These are phyloP conservation scores for Gigaspora rosea DNA, from an alignment of 192 early-diverging fungal species.

Conservation along the genomic window DNA sequence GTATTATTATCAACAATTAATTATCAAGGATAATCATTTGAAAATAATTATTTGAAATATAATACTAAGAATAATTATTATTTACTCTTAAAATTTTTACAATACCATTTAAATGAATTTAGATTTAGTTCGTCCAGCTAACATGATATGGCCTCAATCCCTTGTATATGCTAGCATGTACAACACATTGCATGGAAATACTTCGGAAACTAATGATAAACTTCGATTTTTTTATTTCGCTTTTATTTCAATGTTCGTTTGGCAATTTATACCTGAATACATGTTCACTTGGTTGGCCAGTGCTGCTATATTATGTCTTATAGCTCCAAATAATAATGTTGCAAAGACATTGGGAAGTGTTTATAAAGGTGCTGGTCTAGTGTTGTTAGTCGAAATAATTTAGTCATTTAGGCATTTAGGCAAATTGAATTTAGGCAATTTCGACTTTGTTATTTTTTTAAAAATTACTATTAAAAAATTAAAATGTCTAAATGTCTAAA, in stretches of 20 bases:
- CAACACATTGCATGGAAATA: slow-evolving; percentile 45
- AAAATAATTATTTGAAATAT: not conserved
- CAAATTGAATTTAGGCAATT: no score
- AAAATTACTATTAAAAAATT: no score
- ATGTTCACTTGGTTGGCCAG: slow-evolving; percentile 37
- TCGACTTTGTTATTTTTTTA: no score
- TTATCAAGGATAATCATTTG: no score
- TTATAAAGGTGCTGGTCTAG: slow-evolving; percentile 67
- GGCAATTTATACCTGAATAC: slow-evolving; percentile 52
- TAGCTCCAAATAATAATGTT: slow-evolving; percentile 35
- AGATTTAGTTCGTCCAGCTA: slow-evolving; percentile 19
- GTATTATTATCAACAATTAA: not conserved
- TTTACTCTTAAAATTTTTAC: no score
- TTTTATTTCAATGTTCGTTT: slow-evolving; percentile 46
- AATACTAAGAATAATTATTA: not conserved
- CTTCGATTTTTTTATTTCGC: slow-evolving; percentile 48
- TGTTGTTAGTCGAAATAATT: no score
- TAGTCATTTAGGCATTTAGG: no score
- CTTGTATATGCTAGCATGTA: slow-evolving; percentile 58
- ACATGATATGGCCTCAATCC: slow-evolving; percentile 69
- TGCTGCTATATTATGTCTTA: slow-evolving; percentile 40
- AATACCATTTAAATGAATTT: not conserved
- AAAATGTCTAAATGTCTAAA: no score
- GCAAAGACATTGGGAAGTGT: slow-evolving; percentile 47
- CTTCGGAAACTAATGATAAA: not conserved